A percentile compares a stretch with the other conserved stretches of the same genome.
Evolutionary conservation across 192 early-diverging fungal genomes (phyloP).

Genomic region (Podila horticola): DNA sequence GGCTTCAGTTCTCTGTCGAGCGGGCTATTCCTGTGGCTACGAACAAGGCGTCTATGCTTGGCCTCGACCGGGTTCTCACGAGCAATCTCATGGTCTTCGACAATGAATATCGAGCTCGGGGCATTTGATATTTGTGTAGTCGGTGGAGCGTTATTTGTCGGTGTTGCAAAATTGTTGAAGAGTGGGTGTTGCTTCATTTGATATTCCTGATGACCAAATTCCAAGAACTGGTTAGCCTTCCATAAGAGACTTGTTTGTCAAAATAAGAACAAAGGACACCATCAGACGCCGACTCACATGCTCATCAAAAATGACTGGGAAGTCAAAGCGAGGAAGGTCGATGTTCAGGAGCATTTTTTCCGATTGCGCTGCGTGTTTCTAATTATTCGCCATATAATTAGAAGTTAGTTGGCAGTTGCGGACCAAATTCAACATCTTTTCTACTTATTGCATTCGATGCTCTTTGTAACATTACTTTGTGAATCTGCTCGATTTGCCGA

Average conservation of each 20-base stretch:
- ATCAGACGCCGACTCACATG: slow-evolving; percentile 57
- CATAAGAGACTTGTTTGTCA: neutral
- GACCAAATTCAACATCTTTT: neutral
- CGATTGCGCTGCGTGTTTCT: slow-evolving; percentile 62
- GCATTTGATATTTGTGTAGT: slow-evolving; percentile 14
- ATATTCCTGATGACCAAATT: slow-evolving; percentile 64
- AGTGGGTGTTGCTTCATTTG: slow-evolving; percentile 11
- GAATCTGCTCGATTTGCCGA: slow-evolving; percentile 87
- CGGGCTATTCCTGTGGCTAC: slow-evolving; percentile 90
- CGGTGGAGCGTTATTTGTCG: slow-evolving; percentile 16
- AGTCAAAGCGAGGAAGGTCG: slow-evolving; percentile 95
- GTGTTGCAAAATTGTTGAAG: slow-evolving; percentile 18
- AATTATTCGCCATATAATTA: neutral
- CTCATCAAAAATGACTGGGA: slow-evolving; percentile 95
- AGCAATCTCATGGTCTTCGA: slow-evolving; percentile 86
- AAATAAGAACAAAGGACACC: too few relatives aligned
- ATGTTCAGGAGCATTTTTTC: slow-evolving; percentile 84
- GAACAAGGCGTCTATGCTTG: slow-evolving; percentile 90
- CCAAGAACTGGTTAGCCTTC: neutral
- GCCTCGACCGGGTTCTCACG: slow-evolving; percentile 96
- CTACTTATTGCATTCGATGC: slow-evolving; percentile 1
- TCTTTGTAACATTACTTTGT: slow-evolving; percentile 59
- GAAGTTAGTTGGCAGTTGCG: too few relatives aligned
- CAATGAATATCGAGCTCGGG: slow-evolving; percentile 57
- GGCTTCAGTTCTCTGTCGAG: slow-evolving; percentile 97